Evolutionary conservation across 805 yeast genomes (phyloP).

Genomic region (Saccharomycopsis oosterbeekiorum): DNA sequence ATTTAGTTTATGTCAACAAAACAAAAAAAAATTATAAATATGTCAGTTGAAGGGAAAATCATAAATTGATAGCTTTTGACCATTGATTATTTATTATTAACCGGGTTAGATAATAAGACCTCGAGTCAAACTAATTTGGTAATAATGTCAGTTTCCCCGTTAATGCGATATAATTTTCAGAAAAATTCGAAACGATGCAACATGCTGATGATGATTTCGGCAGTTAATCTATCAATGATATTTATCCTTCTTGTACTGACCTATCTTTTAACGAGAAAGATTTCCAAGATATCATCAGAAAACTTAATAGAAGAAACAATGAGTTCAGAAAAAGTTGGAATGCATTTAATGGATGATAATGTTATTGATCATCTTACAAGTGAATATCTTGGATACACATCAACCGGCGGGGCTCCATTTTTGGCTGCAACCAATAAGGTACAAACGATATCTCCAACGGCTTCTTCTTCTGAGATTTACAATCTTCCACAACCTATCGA

Average conservation of each 20-base stretch:
- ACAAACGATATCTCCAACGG: constrained; percentile 12
- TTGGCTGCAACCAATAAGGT: constrained; percentile 13
- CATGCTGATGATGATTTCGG: background rate
- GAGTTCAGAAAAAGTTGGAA: background rate
- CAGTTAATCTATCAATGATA: background rate
- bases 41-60: no score
- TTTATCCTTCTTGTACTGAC: background rate
- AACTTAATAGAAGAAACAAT: background rate
- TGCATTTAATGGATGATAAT: background rate
- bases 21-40: no score
- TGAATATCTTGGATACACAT: constrained; percentile 15
- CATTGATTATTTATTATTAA: no score
- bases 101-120: no score
- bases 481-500: constrained; percentile 18
- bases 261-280: background rate
- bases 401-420: constrained; percentile 18
- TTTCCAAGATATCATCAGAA: background rate
- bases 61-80: no score
- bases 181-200: background rate
- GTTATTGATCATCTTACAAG: background rate
- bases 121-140: no score
- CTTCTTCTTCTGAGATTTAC: background rate
- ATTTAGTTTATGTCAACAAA: no score
- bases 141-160: background rate
- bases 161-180: background rate